phyloP scores from a whole-genome alignment of 2,329 filamentous ascomycete genomes.

The Penicillium digitatum region DNA sequence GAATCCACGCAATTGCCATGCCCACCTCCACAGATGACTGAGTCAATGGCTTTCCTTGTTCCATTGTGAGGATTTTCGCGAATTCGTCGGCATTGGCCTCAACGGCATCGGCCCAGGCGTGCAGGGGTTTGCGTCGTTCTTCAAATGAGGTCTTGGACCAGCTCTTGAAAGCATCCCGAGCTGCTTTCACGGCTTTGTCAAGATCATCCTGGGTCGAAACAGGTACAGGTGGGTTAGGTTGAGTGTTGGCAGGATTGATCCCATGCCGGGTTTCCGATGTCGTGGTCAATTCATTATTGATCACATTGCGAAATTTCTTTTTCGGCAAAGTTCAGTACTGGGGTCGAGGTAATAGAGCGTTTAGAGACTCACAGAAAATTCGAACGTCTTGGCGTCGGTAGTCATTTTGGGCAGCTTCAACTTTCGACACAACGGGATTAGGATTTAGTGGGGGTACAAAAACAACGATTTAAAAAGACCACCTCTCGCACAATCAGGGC shows the following conservation, averaged over 20 bases:
- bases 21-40: constrained; percentile 28
- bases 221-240: constrained; percentile 51
- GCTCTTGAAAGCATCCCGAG: constrained; percentile 45
- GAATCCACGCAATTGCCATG: constrained; percentile 24
- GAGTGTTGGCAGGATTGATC: constrained; percentile 51
- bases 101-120: constrained; percentile 34
- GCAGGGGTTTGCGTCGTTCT: constrained; percentile 33
- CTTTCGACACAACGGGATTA: neutral
- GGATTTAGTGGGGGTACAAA: too few species aligned
- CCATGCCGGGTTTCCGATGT: constrained; percentile 47
- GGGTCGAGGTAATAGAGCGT: neutral
- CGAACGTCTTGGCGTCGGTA: neutral
- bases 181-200: constrained; percentile 49
- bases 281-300: constrained; percentile 48
- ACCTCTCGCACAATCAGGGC: neutral
- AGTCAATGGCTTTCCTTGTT: constrained; percentile 41
- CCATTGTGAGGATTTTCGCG: constrained; percentile 39
- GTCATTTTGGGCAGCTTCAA: neutral
- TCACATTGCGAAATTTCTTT: constrained; percentile 50
- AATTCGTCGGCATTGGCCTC: constrained; percentile 38
- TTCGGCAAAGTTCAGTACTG: neutral
- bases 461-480: neutral
- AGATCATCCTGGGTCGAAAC: constrained; percentile 49
- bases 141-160: constrained; percentile 43
- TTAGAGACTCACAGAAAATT: constrained; percentile 7